Evolutionary conservation across 352 stramenopile genomes (phyloP).

Genomic region (Bremia lactucae): DNA sequence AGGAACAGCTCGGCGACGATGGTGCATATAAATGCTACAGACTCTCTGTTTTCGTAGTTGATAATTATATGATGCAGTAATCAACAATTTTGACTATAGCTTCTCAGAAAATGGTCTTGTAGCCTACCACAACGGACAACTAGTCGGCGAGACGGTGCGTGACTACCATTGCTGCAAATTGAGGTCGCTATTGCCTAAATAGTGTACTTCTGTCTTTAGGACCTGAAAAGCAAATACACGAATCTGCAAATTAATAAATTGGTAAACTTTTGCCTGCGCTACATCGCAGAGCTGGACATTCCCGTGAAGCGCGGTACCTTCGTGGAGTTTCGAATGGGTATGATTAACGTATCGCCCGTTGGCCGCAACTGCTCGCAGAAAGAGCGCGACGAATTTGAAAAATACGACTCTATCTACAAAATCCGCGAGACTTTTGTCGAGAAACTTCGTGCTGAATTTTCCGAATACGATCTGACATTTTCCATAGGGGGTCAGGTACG

Average conservation of each 20-base stretch:
- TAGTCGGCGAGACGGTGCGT: slow-evolving; percentile 82
- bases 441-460: slow-evolving; percentile 90
- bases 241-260: slow-evolving; percentile 97
- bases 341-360: slow-evolving; percentile 99
- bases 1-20: slow-evolving; percentile 95
- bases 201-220: slow-evolving; percentile 35
- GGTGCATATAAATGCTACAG: slow-evolving; percentile 29
- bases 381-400: slow-evolving; percentile 96
- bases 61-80: slow-evolving; percentile 38
- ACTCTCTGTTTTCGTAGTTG: background rate
- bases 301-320: slow-evolving; percentile 98
- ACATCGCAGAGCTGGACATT: slow-evolving; percentile 91
- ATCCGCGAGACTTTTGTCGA: slow-evolving; percentile 94
- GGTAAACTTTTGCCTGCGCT: slow-evolving; percentile 94
- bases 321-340: slow-evolving; percentile 97
- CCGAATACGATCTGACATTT: slow-evolving; percentile 93
- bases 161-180: too few species aligned
- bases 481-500: slow-evolving; percentile 92
- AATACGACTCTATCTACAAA: slow-evolving; percentile 91
- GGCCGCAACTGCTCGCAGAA: slow-evolving; percentile 96
- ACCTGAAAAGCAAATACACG: slow-evolving; percentile 89
- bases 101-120: slow-evolving; percentile 99
- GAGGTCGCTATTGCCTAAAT: too few species aligned
- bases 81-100: slow-evolving; percentile 96
- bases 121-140: slow-evolving; percentile 92